phyloP scores from a whole-genome alignment of 495 filamentous ascomycete species.

The Trichoderma erinaceum region DNA sequence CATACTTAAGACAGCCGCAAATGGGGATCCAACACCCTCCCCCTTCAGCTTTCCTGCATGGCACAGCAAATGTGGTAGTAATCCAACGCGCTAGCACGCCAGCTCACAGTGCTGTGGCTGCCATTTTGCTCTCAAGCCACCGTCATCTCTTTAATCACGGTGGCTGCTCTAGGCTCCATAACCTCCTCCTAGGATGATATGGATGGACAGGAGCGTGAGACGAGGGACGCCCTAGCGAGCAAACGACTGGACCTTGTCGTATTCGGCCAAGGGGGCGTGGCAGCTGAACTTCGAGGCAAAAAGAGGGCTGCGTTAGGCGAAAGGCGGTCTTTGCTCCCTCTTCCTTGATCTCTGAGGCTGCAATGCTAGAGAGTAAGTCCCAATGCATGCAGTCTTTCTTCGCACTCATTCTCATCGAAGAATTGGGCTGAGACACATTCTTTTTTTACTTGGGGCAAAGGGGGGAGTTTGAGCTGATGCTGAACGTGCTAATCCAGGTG shows the following conservation, averaged over 20 bases:
- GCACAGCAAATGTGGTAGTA: background rate
- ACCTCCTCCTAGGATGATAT: background rate
- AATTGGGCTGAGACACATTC: background rate
- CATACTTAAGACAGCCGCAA: conserved; percentile 1
- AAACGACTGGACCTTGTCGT: background rate
- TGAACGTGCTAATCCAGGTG: too few relatives aligned
- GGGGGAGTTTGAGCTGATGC: background rate
- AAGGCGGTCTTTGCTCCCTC: too few relatives aligned
- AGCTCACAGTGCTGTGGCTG: conserved; percentile 2
- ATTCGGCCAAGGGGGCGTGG: conserved; percentile 4
- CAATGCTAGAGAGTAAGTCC: too few relatives aligned
- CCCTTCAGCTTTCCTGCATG: conserved; percentile 13
- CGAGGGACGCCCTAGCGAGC: background rate
- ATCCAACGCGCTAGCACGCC: background rate
- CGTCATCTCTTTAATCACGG: background rate
- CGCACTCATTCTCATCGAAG: background rate
- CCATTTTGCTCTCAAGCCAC: conserved; percentile 1
- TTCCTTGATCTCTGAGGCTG: too few relatives aligned
- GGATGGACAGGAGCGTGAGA: background rate
- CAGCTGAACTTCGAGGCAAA: conserved; percentile 13
- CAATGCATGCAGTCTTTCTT: background rate
- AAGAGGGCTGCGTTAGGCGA: conserved; percentile 11
- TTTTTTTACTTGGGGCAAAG: background rate
- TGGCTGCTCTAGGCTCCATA: background rate
- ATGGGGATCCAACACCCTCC: background rate